Evolutionary conservation across 768 basidiomycete genomes (phyloP).

Genomic region (Leccinum variicolor): DNA sequence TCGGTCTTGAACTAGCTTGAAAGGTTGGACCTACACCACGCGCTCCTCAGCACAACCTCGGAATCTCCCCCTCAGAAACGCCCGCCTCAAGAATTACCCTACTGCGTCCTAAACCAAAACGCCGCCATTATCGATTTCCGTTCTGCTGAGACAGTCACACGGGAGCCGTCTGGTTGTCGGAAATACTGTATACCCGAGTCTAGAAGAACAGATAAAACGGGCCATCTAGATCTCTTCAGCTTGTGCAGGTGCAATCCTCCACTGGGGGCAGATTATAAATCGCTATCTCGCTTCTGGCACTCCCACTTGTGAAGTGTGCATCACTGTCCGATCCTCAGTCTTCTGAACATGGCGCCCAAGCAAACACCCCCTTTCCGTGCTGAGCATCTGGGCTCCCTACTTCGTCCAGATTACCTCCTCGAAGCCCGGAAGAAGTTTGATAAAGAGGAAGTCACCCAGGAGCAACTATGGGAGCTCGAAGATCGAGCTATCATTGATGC

Average conservation of each 20-base stretch:
- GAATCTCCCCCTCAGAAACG: background rate
- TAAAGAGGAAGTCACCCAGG: constrained; percentile 29
- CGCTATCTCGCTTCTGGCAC: background rate
- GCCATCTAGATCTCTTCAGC: background rate
- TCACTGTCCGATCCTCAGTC: background rate
- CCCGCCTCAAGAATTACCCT: background rate
- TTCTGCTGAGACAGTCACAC: background rate
- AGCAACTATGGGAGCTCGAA: constrained; percentile 37
- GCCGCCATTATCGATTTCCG: background rate
- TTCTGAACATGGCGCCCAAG: constrained; percentile 15
- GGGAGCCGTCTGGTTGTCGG: background rate
- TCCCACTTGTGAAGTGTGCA: background rate
- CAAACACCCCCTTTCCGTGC: constrained; percentile 43
- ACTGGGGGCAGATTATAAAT: background rate
- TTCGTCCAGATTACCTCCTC: constrained; percentile 39
- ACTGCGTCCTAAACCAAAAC: background rate
- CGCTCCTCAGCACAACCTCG: background rate
- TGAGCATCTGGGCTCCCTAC: constrained; percentile 44
- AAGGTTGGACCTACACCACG: background rate
- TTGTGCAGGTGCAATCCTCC: background rate
- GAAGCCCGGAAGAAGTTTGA: constrained; percentile 36
- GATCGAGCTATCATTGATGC: constrained; percentile 37
- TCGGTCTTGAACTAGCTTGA: background rate
- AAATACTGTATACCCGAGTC: background rate
- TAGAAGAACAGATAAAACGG: no score